These are phyloP conservation scores for Ophiosphaerella narmari DNA, from an alignment of 2,329 filamentous ascomycete genomes.

Conservation along the genomic window DNA sequence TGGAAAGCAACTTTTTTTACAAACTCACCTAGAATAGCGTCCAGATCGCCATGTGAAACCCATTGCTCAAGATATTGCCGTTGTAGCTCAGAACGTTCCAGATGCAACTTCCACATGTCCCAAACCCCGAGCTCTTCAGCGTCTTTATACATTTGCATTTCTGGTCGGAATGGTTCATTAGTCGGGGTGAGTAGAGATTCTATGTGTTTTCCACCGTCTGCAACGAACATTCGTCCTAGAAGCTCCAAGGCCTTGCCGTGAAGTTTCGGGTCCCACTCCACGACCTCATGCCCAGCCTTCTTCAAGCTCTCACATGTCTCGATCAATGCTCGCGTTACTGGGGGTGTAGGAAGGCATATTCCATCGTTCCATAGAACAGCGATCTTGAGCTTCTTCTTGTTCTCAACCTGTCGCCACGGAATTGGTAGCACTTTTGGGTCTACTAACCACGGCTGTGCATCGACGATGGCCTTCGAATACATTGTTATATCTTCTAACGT, in stretches of 20 bases:
- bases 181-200: conserved; percentile 47
- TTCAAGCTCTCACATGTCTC: conserved; percentile 59
- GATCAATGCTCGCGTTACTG: conserved; percentile 59
- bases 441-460: conserved; percentile 55
- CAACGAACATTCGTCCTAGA: conserved; percentile 53
- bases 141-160: conserved; percentile 53
- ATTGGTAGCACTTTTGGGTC: conserved; percentile 60
- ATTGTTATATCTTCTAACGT: conserved; percentile 58
- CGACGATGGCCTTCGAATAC: conserved; percentile 49
- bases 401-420: conserved; percentile 55
- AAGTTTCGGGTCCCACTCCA: conserved; percentile 60
- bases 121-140: conserved; percentile 51
- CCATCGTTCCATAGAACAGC: conserved; percentile 60
- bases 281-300: conserved; percentile 57
- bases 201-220: conserved; percentile 58
- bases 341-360: conserved; percentile 57
- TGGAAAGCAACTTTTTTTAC: neutral
- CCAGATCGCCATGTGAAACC: conserved; percentile 47
- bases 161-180: conserved; percentile 53
- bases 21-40: conserved; percentile 49
- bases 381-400: conserved; percentile 60
- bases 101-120: conserved; percentile 57
- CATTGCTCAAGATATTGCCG: conserved; percentile 53
- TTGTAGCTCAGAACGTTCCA: conserved; percentile 51
- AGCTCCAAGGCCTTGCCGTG: conserved; percentile 59